Conservation (phyloP, 148 eudicot species). For the Rhododendron griersonianum region DNA sequence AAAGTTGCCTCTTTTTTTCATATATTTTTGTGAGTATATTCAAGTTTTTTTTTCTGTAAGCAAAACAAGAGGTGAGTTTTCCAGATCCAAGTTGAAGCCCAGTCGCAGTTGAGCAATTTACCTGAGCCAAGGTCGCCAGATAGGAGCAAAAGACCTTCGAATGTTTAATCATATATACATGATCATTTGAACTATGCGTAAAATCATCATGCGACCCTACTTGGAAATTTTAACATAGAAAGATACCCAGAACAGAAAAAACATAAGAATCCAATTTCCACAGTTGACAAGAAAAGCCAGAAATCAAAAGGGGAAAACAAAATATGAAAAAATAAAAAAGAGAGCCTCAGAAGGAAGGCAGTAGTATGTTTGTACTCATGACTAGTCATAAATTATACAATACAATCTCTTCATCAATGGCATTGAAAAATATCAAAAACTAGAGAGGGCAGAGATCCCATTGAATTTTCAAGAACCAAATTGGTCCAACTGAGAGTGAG, state of each 20-base stretch:
- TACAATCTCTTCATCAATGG: slow-evolving; percentile 26
- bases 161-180: no score
- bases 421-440: background rate
- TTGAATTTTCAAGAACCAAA: background rate
- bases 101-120: no score
- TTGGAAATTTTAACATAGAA: background rate
- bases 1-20: slow-evolving; percentile 2
- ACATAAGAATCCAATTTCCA: background rate
- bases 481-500: background rate
- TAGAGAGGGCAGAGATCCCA: background rate
- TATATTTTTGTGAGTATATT: no score
- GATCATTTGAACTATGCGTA: no score
- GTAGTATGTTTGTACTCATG: slow-evolving; percentile 16
- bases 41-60: no score
- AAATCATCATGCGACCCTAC: background rate
- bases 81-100: no score
- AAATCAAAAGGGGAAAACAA: background rate
- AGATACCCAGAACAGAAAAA: background rate
- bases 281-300: background rate
- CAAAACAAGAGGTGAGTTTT: no score
- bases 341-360: slow-evolving; percentile 46
- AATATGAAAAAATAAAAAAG: background rate
- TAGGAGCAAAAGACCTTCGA: no score
- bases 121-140: no score
- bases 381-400: slow-evolving; percentile 16